Percentiles rank a stretch among this genome's conserved stretches.
Evolutionary conservation across 2,329 filamentous ascomycete species (phyloP).

Genomic region (Beauveria australis): DNA sequence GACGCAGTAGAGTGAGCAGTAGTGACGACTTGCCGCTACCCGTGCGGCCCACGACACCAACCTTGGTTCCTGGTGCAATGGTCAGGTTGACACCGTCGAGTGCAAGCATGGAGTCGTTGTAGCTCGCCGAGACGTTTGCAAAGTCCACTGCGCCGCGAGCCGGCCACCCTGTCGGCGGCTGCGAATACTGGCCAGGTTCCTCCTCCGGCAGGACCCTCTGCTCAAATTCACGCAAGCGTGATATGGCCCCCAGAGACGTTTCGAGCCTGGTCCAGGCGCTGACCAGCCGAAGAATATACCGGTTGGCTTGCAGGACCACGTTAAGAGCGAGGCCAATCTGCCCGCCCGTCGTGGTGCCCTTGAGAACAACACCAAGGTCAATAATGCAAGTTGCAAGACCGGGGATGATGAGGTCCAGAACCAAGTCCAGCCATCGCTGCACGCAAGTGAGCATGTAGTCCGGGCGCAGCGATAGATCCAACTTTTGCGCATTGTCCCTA

Average conservation of each 20-base stretch:
- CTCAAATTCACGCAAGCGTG: slow-evolving; percentile 15
- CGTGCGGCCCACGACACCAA: slow-evolving; percentile 44
- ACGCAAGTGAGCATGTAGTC: slow-evolving; percentile 31
- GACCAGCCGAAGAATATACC: neutral
- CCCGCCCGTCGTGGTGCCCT: neutral
- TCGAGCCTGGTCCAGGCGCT: slow-evolving; percentile 14
- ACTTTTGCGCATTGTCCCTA: neutral
- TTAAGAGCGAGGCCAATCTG: neutral
- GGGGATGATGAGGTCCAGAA: slow-evolving; percentile 33
- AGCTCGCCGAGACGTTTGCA: slow-evolving; percentile 13
- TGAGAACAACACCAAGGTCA: neutral
- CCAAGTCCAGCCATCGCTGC: slow-evolving; percentile 36
- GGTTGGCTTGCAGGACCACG: neutral
- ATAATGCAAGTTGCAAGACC: neutral
- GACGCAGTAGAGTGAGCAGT: slow-evolving; percentile 33
- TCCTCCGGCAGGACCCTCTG: slow-evolving; percentile 16
- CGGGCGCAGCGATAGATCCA: neutral
- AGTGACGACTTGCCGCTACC: slow-evolving; percentile 41
- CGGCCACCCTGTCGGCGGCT: slow-evolving; percentile 17
- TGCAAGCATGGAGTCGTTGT: slow-evolving; percentile 19
- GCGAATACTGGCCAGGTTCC: neutral
- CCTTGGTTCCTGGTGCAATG: slow-evolving; percentile 33
- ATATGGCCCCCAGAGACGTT: slow-evolving; percentile 19
- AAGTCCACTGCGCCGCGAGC: slow-evolving; percentile 15
- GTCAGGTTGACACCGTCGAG: slow-evolving; percentile 36